Evolutionary conservation across 352 stramenopile genomes (phyloP), one percentile per base, ranked within the genome.

Genomic region (Phytophthora uliginosa): DNA sequence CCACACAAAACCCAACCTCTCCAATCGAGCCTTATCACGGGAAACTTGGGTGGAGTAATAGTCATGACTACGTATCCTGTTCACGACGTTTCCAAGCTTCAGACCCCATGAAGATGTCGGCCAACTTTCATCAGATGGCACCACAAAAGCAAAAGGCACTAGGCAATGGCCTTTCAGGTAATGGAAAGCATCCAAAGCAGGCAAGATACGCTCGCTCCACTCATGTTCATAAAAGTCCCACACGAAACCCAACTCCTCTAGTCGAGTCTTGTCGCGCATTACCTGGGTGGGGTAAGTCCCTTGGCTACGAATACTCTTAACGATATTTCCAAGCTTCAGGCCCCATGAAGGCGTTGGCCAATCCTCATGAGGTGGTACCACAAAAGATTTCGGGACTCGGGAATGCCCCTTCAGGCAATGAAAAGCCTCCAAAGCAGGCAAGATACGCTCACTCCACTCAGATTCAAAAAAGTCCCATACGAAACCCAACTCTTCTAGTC

Each of bases 351-450:
- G 26, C 4, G 26, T 28, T 28, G 26, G 26, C 26, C 26, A 28
- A 28, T 28, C 0, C 26, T 28, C 26, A 28, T 38, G 8, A 9
- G 40, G 20, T 7, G 84, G 81, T 2, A 91, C 76, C 1, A 84
- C 74, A 69, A 89, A 91, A 1, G 40, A 36, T 33, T 7, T 18
- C 1, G 73, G 71, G 7, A 91, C 0, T 45, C 60, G 31, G 0
- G 63, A 61, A 59, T 87, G 71, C 2, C 61, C 59, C 38, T 84
- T 53, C 6, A 80, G 4, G 4, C 51, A 22, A 0, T 76, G 71
- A 40, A 84, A 89, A 3, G 33, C 57, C 66, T 60, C 75, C 9
- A 89, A 48, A 18, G 79, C 59, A 28, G 77, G 79, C 12, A 89
- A 33, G 47, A 91, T 76, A 18, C 74, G 62, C n/a, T 75, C 59